Evolutionary conservation across 306 rosid genomes (phyloP), one percentile per base, ranked within the genome.

Genomic region (Astragalus glycyphyllos): DNA sequence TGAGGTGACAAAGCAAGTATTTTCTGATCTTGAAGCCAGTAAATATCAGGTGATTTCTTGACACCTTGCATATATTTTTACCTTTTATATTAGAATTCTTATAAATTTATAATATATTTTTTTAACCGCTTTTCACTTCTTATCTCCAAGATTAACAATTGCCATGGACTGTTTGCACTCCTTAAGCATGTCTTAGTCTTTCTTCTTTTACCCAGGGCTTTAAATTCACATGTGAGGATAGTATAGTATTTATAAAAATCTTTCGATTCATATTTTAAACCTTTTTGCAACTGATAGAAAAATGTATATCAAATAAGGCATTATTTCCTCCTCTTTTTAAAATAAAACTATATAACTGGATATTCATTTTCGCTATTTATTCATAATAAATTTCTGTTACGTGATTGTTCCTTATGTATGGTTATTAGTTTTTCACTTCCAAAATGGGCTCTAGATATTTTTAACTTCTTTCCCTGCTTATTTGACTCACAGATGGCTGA

Each of bases 401-500:
- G 15, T 26, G 23, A 69, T 75, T 56, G 45, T 40, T 14, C 41
- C 44, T 69, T 70, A 71, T 58, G 7, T 7, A 4, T 58, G 35
- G 13, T 42, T 59, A 35, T 38, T 35, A 35, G 65, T 59, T 14
- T 12, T 37, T 65, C 47, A 69, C 69, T 60, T 73, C 15, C 56
- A 40, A 55, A 11, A 12, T 51, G 34, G 76, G 61, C 57, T 42
- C 50, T 68, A 53, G 15, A 42, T 73, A 34, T 32, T 73, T 58
- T 17, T 49, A 31, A 65, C 55, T 37, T 58, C 32, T 64, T 65
- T 64, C 13, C 6, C 37, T 40, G 7, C 53, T 20, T 50, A 32
- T 63, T 64, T 68, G 60, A 57, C 80, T 48, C 73, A 86, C 90
- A 94, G 97, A 94, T 94, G 98, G 98, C 98, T 64, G 98, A 94